Percentiles rank a stretch among this genome's conserved stretches.
These are phyloP conservation scores for Macrophomina tecta DNA, from an alignment of 2,329 filamentous ascomycete genomes.

Conservation along the genomic window DNA sequence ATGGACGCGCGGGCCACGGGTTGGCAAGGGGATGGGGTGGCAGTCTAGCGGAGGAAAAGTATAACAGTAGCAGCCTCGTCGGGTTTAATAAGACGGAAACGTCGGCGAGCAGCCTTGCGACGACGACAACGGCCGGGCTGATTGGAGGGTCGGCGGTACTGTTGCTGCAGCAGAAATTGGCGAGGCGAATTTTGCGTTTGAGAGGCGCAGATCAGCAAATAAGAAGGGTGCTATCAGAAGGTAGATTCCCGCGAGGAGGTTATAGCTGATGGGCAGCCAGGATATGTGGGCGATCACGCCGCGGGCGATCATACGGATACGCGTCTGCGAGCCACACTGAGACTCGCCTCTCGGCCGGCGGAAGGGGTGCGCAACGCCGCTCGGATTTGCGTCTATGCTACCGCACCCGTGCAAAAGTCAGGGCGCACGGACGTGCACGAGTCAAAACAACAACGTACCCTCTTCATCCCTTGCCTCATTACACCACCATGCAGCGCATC, in stretches of 20 bases:
- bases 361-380: background rate
- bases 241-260: background rate
- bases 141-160: background rate
- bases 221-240: background rate
- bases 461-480: too few species aligned
- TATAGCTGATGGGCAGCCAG: background rate
- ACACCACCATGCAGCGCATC: too few species aligned
- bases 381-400: background rate
- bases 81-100: slow-evolving; percentile 13
- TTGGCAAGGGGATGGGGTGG: background rate
- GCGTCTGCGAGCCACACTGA: background rate
- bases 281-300: slow-evolving; percentile 4
- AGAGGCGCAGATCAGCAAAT: slow-evolving; percentile 1
- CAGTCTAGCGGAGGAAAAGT: background rate
- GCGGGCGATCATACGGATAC: slow-evolving; percentile 16
- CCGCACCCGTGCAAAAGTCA: too few species aligned
- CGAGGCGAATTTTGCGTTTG: background rate
- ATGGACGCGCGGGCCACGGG: background rate
- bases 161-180: slow-evolving; percentile 6
- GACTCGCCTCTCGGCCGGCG: background rate
- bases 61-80: background rate
- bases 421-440: too few species aligned
- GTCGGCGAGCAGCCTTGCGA: background rate
- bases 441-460: too few species aligned
- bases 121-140: background rate